Conservation (phyloP, 352 stramenopile species). For the Pythium scleroteichum region DNA sequence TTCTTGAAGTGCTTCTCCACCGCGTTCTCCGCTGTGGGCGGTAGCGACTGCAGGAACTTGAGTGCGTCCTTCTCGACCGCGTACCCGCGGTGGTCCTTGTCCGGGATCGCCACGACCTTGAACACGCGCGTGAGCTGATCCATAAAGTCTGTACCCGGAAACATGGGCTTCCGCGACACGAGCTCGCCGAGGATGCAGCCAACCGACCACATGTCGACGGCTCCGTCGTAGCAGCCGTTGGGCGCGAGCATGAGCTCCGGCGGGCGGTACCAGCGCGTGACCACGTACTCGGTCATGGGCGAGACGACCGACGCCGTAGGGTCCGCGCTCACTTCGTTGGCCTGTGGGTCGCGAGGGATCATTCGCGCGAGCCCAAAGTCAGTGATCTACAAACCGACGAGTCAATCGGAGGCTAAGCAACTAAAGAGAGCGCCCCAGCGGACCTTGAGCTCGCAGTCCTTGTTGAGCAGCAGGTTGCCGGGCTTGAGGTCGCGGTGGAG, state of each 20-base stretch:
- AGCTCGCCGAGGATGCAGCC: constrained; percentile 94
- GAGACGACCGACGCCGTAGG: constrained; percentile 35
- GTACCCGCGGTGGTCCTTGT: constrained; percentile 66
- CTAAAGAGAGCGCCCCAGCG: not conserved
- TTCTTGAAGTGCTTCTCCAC: constrained; percentile 61
- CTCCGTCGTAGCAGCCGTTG: constrained; percentile 88
- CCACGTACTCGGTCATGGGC: constrained; percentile 89
- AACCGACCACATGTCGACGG: constrained; percentile 86
- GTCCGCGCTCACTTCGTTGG: constrained; percentile 23
- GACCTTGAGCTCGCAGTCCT: constrained; percentile 90
- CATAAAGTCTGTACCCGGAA: constrained; percentile 84
- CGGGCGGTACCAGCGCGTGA: constrained; percentile 91
- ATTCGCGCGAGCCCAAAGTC: constrained; percentile 93
- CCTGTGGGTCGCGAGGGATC: constrained; percentile 53
- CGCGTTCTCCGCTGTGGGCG: constrained; percentile 46
- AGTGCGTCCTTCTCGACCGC: constrained; percentile 80
- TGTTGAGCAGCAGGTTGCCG: constrained; percentile 92
- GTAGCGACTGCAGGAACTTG: constrained; percentile 82
- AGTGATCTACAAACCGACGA: constrained; percentile 61
- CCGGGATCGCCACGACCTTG: constrained; percentile 70
- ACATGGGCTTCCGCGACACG: constrained; percentile 73
- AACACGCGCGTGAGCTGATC: constrained; percentile 83
- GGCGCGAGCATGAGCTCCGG: constrained; percentile 92
- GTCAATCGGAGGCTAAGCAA: not conserved
- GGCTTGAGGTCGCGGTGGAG: constrained; percentile 95